Base-by-base conservation (phyloP, 2,329 filamentous ascomycete genomes). In the Colletotrichum endophyticum region DNA sequence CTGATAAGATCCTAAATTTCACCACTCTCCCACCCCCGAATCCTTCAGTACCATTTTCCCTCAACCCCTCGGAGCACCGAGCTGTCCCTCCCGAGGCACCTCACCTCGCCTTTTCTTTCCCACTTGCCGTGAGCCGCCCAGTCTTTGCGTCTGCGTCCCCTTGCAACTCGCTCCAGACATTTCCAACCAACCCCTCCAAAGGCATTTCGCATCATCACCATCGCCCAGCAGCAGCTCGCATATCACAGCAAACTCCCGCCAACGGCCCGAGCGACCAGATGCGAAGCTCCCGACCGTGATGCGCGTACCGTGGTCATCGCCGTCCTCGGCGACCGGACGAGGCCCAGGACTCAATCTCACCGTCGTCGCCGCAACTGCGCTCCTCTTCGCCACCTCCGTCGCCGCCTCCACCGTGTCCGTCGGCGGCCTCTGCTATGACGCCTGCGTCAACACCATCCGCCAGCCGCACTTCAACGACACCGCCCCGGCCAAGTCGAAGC, bases 391-490 rank as follows among this genome's bases (percentile, higher is more conserved):
- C 16, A 44, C 73, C 30, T 61, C 72, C n/a, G 59, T 70, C 44
- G 57, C 69, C n/a, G 63, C 70, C 19, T 53, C 44, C 6, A 71
- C 59, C 27, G 66, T 70, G 12, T 28, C 66, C 13, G 36, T 62
- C 62, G 77, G 73, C 39, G 66, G 67, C 13, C 28, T 77, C 68
- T 86, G 84, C 77, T 84, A 82, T 34, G 79, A 83, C 64, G 79
- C 84, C 22, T 86, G 85, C 73, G 73, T 80, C 19, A 80, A 79
- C 39, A 76, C 81, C 28, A 80, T 86, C 4, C 72, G 68, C 27
- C 66, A 75, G 8, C 77, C 83, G 22, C 80, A 78, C n/a, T 86
- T 86, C 73, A 78, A 79, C 66, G 85, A 86, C 64, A 78, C 79
- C 5, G 34, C 72, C 36, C 36, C 64, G 19, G 75, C 78, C 5